phyloP scores from a whole-genome alignment of 192 early-diverging fungal species.

The Linnemannia hyalina region DNA sequence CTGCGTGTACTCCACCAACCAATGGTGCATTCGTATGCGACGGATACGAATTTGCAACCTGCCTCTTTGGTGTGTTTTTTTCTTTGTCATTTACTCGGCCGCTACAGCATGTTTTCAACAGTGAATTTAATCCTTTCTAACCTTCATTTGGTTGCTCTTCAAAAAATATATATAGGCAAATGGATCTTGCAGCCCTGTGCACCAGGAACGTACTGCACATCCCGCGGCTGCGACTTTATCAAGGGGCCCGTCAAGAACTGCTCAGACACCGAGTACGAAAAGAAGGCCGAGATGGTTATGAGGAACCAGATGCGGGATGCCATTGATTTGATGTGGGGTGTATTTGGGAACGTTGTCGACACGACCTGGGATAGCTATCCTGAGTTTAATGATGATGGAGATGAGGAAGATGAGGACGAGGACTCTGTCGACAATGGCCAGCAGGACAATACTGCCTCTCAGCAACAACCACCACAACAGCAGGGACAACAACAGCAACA shows the following conservation, averaged over 20 bases:
- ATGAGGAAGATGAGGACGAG: not conserved
- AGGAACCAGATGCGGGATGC: not conserved
- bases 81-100: not conserved
- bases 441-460: not conserved
- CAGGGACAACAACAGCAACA: not conserved
- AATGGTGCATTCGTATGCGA: conserved; percentile 11
- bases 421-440: not conserved
- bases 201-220: conserved; percentile 37
- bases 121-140: not conserved
- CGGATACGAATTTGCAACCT: conserved; percentile 19
- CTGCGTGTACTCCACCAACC: not conserved
- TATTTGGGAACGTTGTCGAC: conserved; percentile 17
- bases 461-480: not conserved
- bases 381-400: not conserved
- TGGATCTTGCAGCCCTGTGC: conserved; percentile 30
- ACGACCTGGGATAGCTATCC: conserved; percentile 18
- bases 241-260: conserved; percentile 27
- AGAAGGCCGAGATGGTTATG: not conserved
- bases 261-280: conserved; percentile 11
- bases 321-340: conserved; percentile 25
- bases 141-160: not conserved
- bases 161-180: conserved; percentile 7
- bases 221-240: conserved; percentile 31
- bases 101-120: no score
- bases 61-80: conserved; percentile 13